Evolutionary conservation across 2,329 filamentous ascomycete species (phyloP), one percentile per base, ranked within the genome.

Genomic region (Aspergillus pseudoglaucus): DNA sequence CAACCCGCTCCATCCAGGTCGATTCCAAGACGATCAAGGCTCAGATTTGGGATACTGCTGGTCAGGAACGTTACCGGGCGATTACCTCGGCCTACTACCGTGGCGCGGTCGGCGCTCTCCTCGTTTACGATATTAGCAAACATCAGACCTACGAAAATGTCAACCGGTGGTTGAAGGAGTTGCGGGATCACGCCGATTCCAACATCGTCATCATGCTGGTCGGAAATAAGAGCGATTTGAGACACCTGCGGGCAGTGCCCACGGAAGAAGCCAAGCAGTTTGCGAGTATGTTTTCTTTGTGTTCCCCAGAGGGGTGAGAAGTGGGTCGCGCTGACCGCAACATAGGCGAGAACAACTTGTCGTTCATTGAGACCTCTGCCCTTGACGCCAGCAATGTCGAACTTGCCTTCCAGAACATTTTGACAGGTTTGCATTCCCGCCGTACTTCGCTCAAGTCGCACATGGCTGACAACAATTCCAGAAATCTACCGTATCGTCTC

Each of bases 141-240:
- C 90, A 96, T 74, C 90, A 95, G 77, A 97, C 93, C 58, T 97
- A 96, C 73, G 91, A 97, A 76, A 97, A 97, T 70, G 93, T 98
- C 65, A 96, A 90, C 59, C 83, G 94, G 75, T 98, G 93, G 93
- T 77, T 98, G 77, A 98, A 97, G 78, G 93, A 98, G 79, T 80
- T 98, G 67, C 84, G 93, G 63, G 93, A 96, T 68, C 90, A 98
- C 73, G 93, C 93, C 61, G 93, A 98, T 71, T 90, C 90, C 64
- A 97, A 97, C 77, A 96, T 97, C 64, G 90, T 98, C 64, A 98
- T 98, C 70, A 98, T 98, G 93, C 79, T 98, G 64, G 93, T 97
- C 48, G 93, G 93, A 72, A 98, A 98, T 84, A 98, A 98, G 87
- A 97, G 90, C 73, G 93, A 98, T 95, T 87, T 97, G 85, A 88